Evolutionary conservation across 1,284 basidiomycete genomes (phyloP).

Genomic region (Phenoliferia sp.): DNA sequence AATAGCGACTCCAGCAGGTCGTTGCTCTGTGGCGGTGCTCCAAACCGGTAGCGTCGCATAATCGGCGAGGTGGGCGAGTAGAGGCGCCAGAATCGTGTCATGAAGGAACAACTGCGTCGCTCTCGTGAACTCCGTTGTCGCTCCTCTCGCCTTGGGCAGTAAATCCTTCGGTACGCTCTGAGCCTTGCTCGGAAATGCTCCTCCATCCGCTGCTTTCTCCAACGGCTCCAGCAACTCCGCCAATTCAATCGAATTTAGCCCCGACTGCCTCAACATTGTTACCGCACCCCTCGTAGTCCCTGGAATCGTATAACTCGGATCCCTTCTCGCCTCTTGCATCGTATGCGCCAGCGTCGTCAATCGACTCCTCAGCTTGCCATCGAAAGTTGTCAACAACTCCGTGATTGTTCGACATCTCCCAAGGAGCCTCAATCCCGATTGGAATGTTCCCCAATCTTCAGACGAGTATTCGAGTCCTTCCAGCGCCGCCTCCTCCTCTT

Average conservation of each 20-base stretch:
- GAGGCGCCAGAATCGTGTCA: conserved; percentile 73
- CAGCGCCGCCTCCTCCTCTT: conserved; percentile 55
- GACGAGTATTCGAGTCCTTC: conserved; percentile 74
- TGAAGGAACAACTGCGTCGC: conserved; percentile 73
- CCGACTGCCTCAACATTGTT: conserved; percentile 68
- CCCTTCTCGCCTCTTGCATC: conserved; percentile 55
- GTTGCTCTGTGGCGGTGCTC: conserved; percentile 46
- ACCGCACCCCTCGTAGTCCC: conserved; percentile 65
- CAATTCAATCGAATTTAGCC: conserved; percentile 72
- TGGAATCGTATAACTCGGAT: conserved; percentile 56
- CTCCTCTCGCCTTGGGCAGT: conserved; percentile 55
- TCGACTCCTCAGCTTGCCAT: conserved; percentile 58
- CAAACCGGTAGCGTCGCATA: conserved; percentile 70
- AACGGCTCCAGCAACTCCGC: conserved; percentile 57
- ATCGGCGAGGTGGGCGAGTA: conserved; percentile 65
- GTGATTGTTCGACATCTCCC: conserved; percentile 65
- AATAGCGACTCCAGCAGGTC: conserved; percentile 53
- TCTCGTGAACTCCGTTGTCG: conserved; percentile 63
- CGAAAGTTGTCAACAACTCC: conserved; percentile 63
- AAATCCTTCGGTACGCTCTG: conserved; percentile 41
- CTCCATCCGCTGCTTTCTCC: conserved; percentile 18
- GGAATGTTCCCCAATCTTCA: conserved; percentile 81
- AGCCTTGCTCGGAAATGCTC: conserved; percentile 13
- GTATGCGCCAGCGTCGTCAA: conserved; percentile 56
- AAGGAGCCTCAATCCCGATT: conserved; percentile 72